Conservation (phyloP, 2,329 filamentous ascomycete species). For the Cercospora janseana region DNA sequence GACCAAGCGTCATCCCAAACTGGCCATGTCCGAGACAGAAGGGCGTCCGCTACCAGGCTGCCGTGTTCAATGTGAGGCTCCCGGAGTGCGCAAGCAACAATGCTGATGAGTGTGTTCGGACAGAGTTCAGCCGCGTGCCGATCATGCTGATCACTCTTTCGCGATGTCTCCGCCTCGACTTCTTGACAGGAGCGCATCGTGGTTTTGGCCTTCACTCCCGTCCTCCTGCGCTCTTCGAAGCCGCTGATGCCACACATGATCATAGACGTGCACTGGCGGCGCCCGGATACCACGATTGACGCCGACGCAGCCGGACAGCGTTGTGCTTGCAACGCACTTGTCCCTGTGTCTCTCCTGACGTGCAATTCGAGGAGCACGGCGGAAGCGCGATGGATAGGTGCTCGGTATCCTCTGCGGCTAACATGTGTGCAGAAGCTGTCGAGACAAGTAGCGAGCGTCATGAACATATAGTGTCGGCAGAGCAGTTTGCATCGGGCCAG, state of each 20-base stretch:
- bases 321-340: no score
- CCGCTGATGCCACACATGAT: neutral
- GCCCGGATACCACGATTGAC: neutral
- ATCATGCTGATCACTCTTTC: constrained; percentile 3
- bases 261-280: neutral
- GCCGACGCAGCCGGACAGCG: no score
- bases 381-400: no score
- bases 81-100: neutral
- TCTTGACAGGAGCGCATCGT: neutral
- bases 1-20: no score
- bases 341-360: no score
- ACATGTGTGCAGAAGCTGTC: no score
- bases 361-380: no score
- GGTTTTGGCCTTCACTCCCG: neutral
- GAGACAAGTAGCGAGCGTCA: no score
- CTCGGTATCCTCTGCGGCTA: no score
- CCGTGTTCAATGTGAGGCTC: neutral
- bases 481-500: no score
- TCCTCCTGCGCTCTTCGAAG: neutral
- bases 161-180: neutral
- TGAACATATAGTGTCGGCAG: no score
- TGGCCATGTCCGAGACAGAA: no score
- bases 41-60: neutral
- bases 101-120: neutral
- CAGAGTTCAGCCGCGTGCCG: neutral